These are phyloP conservation scores for Nakaseomyces sp. DNA, from an alignment of 1,139 yeast genomes.

Conservation along the genomic window DNA sequence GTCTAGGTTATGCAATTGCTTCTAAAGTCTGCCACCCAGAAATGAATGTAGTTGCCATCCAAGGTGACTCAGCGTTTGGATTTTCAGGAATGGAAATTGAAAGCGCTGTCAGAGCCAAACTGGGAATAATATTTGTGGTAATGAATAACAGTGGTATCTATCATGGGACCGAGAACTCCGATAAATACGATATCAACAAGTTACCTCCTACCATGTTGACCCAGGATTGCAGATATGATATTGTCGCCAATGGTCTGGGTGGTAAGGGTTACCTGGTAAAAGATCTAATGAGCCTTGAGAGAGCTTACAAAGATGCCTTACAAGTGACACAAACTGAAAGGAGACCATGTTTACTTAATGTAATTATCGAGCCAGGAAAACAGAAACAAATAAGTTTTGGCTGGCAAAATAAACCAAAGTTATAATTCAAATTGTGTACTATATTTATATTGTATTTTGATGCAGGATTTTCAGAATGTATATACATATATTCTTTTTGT, in stretches of 20 bases:
- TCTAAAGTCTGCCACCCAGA: conserved; percentile 43
- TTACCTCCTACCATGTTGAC: conserved; percentile 52
- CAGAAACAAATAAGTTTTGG: conserved; percentile 49
- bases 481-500: background rate
- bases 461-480: background rate
- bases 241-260: conserved; percentile 46
- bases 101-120: conserved; percentile 45
- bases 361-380: conserved; percentile 48
- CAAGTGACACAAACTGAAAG: conserved; percentile 25
- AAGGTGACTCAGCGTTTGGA: conserved; percentile 68
- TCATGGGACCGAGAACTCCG: conserved; percentile 41
- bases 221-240: conserved; percentile 46
- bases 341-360: conserved; percentile 43
- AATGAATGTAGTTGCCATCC: conserved; percentile 45
- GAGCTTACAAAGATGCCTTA: conserved; percentile 37
- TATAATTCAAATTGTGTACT: background rate
- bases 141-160: conserved; percentile 65
- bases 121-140: conserved; percentile 48
- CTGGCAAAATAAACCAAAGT: conserved; percentile 38
- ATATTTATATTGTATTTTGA: background rate
- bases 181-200: conserved; percentile 22
- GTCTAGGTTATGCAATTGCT: conserved; percentile 57
- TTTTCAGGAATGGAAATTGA: conserved; percentile 59
- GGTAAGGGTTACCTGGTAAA: conserved; percentile 43
- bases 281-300: conserved; percentile 35